These are phyloP conservation scores for Xylariomycetidae sp. DNA, from an alignment of 2,329 filamentous ascomycete species.

Conservation along the genomic window DNA sequence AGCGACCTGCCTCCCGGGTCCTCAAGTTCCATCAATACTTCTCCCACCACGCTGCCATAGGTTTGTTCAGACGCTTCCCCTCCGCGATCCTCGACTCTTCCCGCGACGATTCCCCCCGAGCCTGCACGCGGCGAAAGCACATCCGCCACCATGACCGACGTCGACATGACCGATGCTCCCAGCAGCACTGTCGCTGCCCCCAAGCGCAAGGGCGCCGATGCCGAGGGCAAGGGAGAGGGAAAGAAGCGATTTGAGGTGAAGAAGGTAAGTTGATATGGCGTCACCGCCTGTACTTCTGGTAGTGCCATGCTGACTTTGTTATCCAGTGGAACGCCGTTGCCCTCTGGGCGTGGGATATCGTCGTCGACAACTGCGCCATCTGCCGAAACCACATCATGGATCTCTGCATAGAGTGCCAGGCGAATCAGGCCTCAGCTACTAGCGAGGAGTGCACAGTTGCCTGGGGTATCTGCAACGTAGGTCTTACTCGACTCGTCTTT, in stretches of 20 bases:
- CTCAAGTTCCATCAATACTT: no score
- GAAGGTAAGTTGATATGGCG: constrained; percentile 59
- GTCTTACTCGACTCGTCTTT: no score
- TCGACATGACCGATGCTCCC: constrained; percentile 90
- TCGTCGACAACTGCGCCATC: constrained; percentile 98
- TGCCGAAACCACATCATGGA: constrained; percentile 99
- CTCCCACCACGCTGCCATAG: no score
- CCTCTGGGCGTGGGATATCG: constrained; percentile 98
- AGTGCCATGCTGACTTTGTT: constrained; percentile 9
- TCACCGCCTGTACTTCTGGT: not conserved
- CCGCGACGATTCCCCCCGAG: not conserved
- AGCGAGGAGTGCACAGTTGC: constrained; percentile 98
- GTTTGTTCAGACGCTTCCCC: not conserved
- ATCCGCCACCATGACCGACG: constrained; percentile 78
- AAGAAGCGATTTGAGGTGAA: constrained; percentile 99
- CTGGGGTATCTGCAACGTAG: constrained; percentile 98
- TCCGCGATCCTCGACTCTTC: not conserved
- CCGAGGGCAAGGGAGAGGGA: constrained; percentile 52
- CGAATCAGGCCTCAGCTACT: constrained; percentile 94
- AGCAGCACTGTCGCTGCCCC: constrained; percentile 42
- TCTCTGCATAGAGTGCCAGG: constrained; percentile 97
- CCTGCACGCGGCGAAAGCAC: not conserved
- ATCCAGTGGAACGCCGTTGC: constrained; percentile 94
- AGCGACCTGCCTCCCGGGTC: no score
- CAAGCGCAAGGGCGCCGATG: constrained; percentile 42